Evolutionary conservation across 345 rosid genomes (phyloP), one percentile per base, ranked within the genome.

Genomic region (Clarkia xantiana): DNA sequence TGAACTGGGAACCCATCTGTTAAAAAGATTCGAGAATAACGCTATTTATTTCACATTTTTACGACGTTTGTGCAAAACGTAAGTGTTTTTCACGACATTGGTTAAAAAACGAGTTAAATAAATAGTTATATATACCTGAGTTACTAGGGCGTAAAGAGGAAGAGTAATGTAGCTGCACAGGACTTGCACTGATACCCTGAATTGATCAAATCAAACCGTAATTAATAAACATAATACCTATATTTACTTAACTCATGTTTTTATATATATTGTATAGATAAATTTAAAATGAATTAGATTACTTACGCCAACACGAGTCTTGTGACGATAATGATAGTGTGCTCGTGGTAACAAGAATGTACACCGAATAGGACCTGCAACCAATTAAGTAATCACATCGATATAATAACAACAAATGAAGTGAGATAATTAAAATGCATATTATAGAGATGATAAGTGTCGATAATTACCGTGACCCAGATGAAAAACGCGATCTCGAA

Each of bases 401-500:
- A n/a, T n/a, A n/a, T n/a, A n/a, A n/a, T n/a, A n/a, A n/a, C n/a
- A n/a, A n/a, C n/a, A n/a, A n/a, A n/a, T n/a, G n/a, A n/a, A n/a
- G n/a, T n/a, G n/a, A n/a, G n/a, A n/a, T n/a, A 11, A 10, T 48
- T 11, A 48, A 23, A 6, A 6, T 23, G 6, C 3, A 23, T 23
- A 6, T 23, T 23, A 23, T 23, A 5, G 36, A 5, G 5, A 29
- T 1, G 5, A 23, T 23, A 18, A 18, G 14, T 19, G 16, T 14
- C 15, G 8, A 16, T 44, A 44, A 68, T 17, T 76, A 84, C 97
- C 75, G 83, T 67, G 64, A 74, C 67, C 88, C 88, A 86, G 15
- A 71, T 22, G 53, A 86, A 77, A 64, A 83, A 77, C 38, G 85
- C 79, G n/a, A 74, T 46, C 70, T 83, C 86, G 59, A 83, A 86